A percentile compares a stretch with the other conserved stretches of the same genome.
These are phyloP conservation scores for Alnus rubra DNA, from an alignment of 306 rosid genomes.

Conservation along the genomic window DNA sequence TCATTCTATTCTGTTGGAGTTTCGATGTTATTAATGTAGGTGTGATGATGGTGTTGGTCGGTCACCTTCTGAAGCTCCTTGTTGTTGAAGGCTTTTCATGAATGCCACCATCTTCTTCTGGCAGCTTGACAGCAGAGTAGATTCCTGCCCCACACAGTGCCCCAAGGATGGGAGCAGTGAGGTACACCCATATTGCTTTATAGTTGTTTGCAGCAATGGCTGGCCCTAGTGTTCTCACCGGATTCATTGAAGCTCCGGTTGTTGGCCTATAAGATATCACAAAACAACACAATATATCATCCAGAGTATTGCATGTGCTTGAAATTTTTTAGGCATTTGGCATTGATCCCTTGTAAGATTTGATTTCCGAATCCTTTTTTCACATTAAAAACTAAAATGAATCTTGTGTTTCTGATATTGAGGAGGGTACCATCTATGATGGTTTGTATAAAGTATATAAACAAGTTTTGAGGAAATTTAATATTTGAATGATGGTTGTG, in stretches of 20 bases:
- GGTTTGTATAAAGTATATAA: too few relatives aligned
- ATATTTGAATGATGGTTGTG: too few relatives aligned
- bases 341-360: background rate
- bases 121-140: slow-evolving; percentile 70
- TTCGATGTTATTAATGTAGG: slow-evolving; percentile 14
- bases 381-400: background rate
- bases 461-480: too few relatives aligned
- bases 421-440: background rate
- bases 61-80: slow-evolving; percentile 64
- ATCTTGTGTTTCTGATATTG: background rate
- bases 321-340: background rate
- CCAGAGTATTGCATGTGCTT: background rate
- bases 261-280: slow-evolving; percentile 46
- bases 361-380: background rate
- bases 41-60: slow-evolving; percentile 7
- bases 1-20: slow-evolving; percentile 14
- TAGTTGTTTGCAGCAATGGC: slow-evolving; percentile 81
- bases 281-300: background rate
- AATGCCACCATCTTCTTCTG: slow-evolving; percentile 46
- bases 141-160: slow-evolving; percentile 79
- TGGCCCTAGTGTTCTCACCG: slow-evolving; percentile 86
- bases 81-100: slow-evolving; percentile 40
- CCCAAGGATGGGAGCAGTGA: slow-evolving; percentile 79
- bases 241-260: slow-evolving; percentile 88
- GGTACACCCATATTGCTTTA: slow-evolving; percentile 81